phyloP scores from a whole-genome alignment of 768 basidiomycete genomes.

The Mrakia hoshinonis region DNA sequence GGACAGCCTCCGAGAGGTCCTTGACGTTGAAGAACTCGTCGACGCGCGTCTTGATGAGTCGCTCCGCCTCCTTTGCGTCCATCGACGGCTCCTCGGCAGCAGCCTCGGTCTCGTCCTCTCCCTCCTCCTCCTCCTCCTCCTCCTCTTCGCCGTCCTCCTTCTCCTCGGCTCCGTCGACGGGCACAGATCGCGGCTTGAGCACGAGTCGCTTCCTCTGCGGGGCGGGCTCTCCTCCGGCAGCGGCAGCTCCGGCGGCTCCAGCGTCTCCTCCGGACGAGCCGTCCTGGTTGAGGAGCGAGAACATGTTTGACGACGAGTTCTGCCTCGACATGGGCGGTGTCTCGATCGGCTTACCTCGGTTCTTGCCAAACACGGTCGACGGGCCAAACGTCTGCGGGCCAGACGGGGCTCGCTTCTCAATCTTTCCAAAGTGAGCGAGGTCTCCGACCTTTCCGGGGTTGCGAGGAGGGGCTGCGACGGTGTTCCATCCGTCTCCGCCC shows the following conservation, averaged over 20 bases:
- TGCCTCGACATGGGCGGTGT: slow-evolving; percentile 62
- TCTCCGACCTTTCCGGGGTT: slow-evolving; percentile 68
- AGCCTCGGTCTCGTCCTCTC: slow-evolving; percentile 35
- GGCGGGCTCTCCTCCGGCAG: slow-evolving; percentile 22
- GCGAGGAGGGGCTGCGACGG: slow-evolving; percentile 50
- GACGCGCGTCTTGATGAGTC: slow-evolving; percentile 68
- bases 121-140: slow-evolving; percentile 43
- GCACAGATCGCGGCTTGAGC: slow-evolving; percentile 69
- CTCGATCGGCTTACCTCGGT: slow-evolving; percentile 56
- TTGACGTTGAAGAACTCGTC: slow-evolving; percentile 83
- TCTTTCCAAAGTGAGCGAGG: slow-evolving; percentile 79
- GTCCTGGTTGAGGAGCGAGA: slow-evolving; percentile 71
- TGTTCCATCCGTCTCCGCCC: slow-evolving; percentile 71
- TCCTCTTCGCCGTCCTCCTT: slow-evolving; percentile 49
- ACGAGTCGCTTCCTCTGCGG: slow-evolving; percentile 61
- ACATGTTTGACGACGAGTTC: slow-evolving; percentile 71
- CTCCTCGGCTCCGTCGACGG: slow-evolving; percentile 47
- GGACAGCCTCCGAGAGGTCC: slow-evolving; percentile 69
- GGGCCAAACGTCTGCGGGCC: slow-evolving; percentile 69
- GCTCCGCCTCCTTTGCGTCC: slow-evolving; percentile 58
- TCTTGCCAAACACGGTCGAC: slow-evolving; percentile 68
- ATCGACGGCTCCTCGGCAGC: slow-evolving; percentile 42
- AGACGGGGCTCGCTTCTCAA: slow-evolving; percentile 50
- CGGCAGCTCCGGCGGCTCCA: neutral
- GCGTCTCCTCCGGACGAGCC: slow-evolving; percentile 30